Base-by-base conservation (phyloP, 1,284 basidiomycete species). In the Ustanciosporium gigantosporum region DNA sequence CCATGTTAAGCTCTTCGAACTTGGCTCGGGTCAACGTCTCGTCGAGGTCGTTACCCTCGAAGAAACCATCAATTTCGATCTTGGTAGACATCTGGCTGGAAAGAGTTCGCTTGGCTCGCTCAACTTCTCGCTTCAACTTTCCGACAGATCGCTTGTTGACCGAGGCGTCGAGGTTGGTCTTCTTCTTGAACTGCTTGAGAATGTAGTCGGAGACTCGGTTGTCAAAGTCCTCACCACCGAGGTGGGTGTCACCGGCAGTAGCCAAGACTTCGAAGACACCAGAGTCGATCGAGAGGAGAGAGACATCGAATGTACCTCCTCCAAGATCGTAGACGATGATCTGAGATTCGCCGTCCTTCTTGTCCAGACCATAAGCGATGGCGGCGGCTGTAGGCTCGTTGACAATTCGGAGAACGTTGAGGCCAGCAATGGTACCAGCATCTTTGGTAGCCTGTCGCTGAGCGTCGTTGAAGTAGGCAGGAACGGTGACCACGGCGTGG, bases 361-460 rank as follows among this genome's bases (percentile, higher is more conserved):
- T 92, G 86, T 96, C 94, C 43, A 98, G 88, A 83, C 94, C 94
- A 81, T 97, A 97, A 68, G 94, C 93, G 80, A 92, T 91, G 38
- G 83, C 83, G 62, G 94, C 93, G 41, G 94, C 93, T 41, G 94
- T 97, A 43, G 94, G 94, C 81, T 98, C 94, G 82, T 97, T 97
- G 82, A 98, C 93, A 80, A 97, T 96, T 82, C 93, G 91, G 73
- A 96, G 88, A 55, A 97, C 90, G 66, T 88, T 86, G 44, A 98
- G 88, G 80, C 94, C 93, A 41, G 94, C 91, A 73, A 97, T 97
- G 31, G 88, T 90, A 74, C 94, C 94, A 65, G 94, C 92, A 77
- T 98, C 94, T 83, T 96, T 97, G 81, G 94, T 98, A 11, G 93
- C 94, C 80, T 94, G 91, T 80, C 93, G 91, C 82, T 98, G 94